A percentile compares a stretch with the other conserved stretches of the same genome.
These are phyloP conservation scores for Ceratocystis variospora DNA, from an alignment of 2,329 filamentous ascomycete genomes.

Conservation along the genomic window DNA sequence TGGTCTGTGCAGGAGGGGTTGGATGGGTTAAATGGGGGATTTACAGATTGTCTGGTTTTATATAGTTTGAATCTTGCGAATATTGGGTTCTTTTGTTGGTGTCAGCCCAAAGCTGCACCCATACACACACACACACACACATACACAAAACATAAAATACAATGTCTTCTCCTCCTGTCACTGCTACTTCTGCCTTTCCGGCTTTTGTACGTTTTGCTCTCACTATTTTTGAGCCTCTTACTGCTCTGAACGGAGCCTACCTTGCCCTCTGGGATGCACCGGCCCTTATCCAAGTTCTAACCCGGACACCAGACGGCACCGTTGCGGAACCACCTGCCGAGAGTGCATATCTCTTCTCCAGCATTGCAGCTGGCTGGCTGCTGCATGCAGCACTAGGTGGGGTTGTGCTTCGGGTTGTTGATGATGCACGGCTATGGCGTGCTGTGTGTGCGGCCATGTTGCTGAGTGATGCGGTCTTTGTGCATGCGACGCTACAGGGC, in stretches of 20 bases:
- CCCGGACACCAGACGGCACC: constrained; percentile 1
- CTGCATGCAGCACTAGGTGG: constrained; percentile 15
- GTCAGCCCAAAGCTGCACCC: neutral
- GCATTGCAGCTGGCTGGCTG: constrained; percentile 17
- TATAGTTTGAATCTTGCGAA: neutral
- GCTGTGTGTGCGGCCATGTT: constrained; percentile 15
- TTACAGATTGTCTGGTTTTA: neutral
- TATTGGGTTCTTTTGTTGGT: no score
- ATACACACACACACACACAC: neutral
- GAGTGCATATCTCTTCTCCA: constrained; percentile 13
- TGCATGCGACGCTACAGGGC: constrained; percentile 12
- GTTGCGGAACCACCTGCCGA: neutral
- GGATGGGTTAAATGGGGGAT: neutral
- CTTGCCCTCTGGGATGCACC: constrained; percentile 10
- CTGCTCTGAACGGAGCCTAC: constrained; percentile 15
- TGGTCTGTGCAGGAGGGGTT: neutral
- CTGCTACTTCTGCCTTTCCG: neutral
- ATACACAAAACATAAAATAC: neutral
- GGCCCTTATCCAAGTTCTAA: constrained; percentile 10
- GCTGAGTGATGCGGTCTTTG: constrained; percentile 14
- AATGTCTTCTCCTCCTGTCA: neutral
- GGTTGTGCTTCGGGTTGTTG: constrained; percentile 2
- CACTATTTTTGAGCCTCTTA: constrained; percentile 11
- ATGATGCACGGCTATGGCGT: constrained; percentile 16
- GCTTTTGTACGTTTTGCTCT: constrained; percentile 10